Percentiles rank a stretch among this genome's conserved stretches.
phyloP scores from a whole-genome alignment of 1,139 yeast genomes.

The Yamadazyma kanchanaburiensis region DNA sequence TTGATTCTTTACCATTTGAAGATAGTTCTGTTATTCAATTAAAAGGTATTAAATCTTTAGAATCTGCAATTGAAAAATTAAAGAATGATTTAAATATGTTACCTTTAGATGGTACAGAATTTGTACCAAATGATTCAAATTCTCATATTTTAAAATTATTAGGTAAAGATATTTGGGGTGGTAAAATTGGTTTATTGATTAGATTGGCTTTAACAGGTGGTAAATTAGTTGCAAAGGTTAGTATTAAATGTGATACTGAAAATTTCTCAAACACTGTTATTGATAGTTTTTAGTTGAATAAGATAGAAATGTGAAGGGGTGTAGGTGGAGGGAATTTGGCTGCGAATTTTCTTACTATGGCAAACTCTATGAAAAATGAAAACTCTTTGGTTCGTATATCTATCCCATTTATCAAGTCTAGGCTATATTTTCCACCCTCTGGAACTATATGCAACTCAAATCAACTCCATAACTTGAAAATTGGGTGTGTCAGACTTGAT shows the following conservation, averaged over 20 bases:
- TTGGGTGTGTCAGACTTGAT: too few species aligned
- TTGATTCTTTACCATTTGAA: slow-evolving; percentile 60
- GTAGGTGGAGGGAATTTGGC: too few species aligned
- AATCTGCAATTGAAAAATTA: slow-evolving; percentile 44
- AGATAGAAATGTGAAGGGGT: too few species aligned
- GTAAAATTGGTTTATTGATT: slow-evolving; percentile 64
- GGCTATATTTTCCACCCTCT: too few species aligned
- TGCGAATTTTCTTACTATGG: too few species aligned
- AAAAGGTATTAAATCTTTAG: slow-evolving; percentile 32
- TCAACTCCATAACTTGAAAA: too few species aligned
- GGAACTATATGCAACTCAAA: too few species aligned
- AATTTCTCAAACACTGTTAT: slow-evolving; percentile 45
- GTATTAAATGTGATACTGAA: slow-evolving; percentile 63
- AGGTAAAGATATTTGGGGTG: slow-evolving; percentile 78
- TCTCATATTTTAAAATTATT: slow-evolving; percentile 74
- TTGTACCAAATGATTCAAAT: slow-evolving; percentile 57
- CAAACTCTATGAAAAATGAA: too few species aligned
- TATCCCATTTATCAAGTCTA: too few species aligned
- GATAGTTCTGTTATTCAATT: slow-evolving; percentile 36
- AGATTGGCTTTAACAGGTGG: slow-evolving; percentile 72
- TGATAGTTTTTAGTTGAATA: slow-evolving; percentile 31
- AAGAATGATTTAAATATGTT: slow-evolving; percentile 65
- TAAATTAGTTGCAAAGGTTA: slow-evolving; percentile 72
- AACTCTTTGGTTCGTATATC: too few species aligned
- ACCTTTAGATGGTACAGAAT: slow-evolving; percentile 78